These are phyloP conservation scores for Geotrichum carabidarum DNA, from an alignment of 1,139 yeast species.

Conservation along the genomic window DNA sequence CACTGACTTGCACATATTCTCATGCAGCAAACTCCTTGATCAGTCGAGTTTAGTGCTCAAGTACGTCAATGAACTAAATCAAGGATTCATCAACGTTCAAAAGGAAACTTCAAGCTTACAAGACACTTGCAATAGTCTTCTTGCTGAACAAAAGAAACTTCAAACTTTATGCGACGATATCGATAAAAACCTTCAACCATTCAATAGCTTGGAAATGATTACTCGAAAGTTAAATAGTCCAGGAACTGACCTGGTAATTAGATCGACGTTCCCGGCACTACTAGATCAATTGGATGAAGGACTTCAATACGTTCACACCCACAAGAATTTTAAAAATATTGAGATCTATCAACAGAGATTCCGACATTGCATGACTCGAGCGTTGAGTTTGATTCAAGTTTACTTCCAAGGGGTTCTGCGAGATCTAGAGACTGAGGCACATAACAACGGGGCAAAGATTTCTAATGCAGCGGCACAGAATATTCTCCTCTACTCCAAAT, in stretches of 20 bases:
- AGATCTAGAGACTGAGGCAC: slow-evolving; percentile 45
- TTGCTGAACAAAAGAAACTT: slow-evolving; percentile 49
- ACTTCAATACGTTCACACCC: slow-evolving; percentile 45
- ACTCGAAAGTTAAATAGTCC: slow-evolving; percentile 66
- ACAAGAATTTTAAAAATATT: slow-evolving; percentile 59
- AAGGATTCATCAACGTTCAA: slow-evolving; percentile 52
- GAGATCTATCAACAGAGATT: slow-evolving; percentile 68
- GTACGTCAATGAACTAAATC: slow-evolving; percentile 44
- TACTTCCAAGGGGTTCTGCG: slow-evolving; percentile 55
- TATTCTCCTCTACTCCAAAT: slow-evolving; percentile 60
- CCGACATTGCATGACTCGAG: slow-evolving; percentile 79
- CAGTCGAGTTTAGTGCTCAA: slow-evolving; percentile 44
- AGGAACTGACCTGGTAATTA: slow-evolving; percentile 59
- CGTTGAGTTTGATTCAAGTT: slow-evolving; percentile 68
- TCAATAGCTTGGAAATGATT: slow-evolving; percentile 66
- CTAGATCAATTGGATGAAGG: slow-evolving; percentile 58
- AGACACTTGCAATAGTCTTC: slow-evolving; percentile 49
- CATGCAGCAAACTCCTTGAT: slow-evolving; percentile 37
- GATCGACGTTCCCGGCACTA: slow-evolving; percentile 50
- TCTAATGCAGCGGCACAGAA: slow-evolving; percentile 42
- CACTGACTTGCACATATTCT: slow-evolving; percentile 35
- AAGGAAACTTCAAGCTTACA: slow-evolving; percentile 63
- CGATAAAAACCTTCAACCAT: slow-evolving; percentile 51
- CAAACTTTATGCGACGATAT: slow-evolving; percentile 47
- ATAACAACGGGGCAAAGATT: slow-evolving; percentile 34